phyloP scores from a whole-genome alignment of 495 filamentous ascomycete species.

The Tirmania nivea region DNA sequence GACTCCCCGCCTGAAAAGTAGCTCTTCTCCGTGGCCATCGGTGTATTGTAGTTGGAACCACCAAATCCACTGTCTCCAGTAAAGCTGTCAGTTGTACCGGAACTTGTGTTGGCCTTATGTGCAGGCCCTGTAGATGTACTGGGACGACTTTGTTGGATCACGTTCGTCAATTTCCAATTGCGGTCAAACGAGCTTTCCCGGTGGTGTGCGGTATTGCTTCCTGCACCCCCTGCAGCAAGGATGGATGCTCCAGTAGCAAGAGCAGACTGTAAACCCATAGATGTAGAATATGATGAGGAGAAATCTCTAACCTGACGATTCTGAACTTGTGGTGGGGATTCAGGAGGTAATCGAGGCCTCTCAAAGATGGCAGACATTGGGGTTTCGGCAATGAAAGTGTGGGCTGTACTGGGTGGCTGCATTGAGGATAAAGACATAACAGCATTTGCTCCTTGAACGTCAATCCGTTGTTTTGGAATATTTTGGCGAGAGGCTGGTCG shows the following conservation, averaged over 20 bases:
- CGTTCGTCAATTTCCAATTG: constrained; percentile 43
- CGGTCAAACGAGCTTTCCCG: constrained; percentile 49
- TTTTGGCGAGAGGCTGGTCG: constrained; percentile 16
- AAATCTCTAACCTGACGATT: background rate
- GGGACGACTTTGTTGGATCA: constrained; percentile 29
- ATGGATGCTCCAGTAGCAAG: constrained; percentile 13
- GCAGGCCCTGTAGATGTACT: constrained; percentile 13
- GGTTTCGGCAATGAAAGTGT: constrained; percentile 5
- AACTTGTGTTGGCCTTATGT: constrained; percentile 9
- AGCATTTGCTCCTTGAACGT: constrained; percentile 16
- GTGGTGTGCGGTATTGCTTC: constrained; percentile 7
- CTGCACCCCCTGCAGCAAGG: constrained; percentile 9
- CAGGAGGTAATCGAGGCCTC: constrained; percentile 24
- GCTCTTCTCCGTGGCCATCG: constrained; percentile 55
- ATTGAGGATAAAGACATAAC: constrained; percentile 6
- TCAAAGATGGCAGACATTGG: constrained; percentile 23
- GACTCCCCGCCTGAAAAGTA: constrained; percentile 85
- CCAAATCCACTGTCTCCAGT: constrained; percentile 19
- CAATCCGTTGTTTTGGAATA: constrained; percentile 9
- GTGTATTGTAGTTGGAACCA: constrained; percentile 18
- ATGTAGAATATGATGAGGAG: constrained; percentile 1
- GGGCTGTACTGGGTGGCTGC: constrained; percentile 13
- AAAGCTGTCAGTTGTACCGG: constrained; percentile 18
- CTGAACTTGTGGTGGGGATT: constrained; percentile 7
- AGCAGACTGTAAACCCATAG: constrained; percentile 15